Evolutionary conservation across 768 basidiomycete genomes (phyloP), one percentile per base, ranked within the genome.

Genomic region (Ramaria rubella): DNA sequence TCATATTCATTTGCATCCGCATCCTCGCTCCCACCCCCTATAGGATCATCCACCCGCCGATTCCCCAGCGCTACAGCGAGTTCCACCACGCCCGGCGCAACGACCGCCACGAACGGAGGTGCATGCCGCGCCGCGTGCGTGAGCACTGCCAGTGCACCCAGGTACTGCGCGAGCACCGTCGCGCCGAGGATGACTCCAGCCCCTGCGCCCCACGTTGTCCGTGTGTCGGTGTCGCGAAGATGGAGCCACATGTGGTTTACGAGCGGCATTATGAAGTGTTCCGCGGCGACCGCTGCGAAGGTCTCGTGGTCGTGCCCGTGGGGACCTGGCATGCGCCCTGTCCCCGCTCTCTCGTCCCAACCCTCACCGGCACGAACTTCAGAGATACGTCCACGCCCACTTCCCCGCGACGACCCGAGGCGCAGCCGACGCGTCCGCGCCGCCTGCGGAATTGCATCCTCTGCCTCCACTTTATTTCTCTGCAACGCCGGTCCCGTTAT

Each of bases 171-270:
- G 21, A 98, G 76, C 1, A 90, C 78, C 55, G 90, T 66, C 2
- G 94, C 81, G 58, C 83, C 87, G 23, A 97, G 77, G 54, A 97
- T 78, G 61, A 95, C 79, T 0, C 89, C 90, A 0, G 90, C 86
- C 9, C 90, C 91, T 0, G 87, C 82, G 1, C 87, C 81, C 2
- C 79, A 75, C 2, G 86, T 86, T 40, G 92, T 88, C 34, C 90
- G 78, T 2, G 80, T 76, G 62, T 88, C 83, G 64, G 90, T 85
- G 62, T 95, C 92, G 6, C 89, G 82, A 44, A 96, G 80, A 71
- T 94, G 91, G n/a, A 78, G 66, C 94, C 94, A 99, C 71, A 98
- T 96, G n/a, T 86, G 81, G 62, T 94, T 87, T 71, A 97, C 80
- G 52, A 98, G 74, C 0, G 96, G 96, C 58, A 85, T 81, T 50